These are phyloP conservation scores for Avena insularis DNA, from an alignment of 176 grass and related monocot genomes.

Conservation along the genomic window DNA sequence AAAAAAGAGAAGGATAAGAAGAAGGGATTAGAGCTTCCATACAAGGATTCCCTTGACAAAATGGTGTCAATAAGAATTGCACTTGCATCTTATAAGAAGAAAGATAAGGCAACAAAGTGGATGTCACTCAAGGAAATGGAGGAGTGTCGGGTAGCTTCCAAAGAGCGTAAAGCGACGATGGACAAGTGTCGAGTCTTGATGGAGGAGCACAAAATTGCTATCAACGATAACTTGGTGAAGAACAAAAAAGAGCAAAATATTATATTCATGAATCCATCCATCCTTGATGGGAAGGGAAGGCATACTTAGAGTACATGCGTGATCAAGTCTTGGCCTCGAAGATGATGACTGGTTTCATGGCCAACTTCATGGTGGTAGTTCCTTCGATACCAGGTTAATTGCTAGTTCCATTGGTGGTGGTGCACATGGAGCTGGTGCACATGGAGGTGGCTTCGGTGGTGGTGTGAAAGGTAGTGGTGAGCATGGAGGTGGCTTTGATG, in stretches of 20 bases:
- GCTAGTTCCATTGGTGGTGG: neutral
- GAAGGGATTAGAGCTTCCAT: too few species aligned
- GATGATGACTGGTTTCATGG: neutral
- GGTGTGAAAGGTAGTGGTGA: neutral
- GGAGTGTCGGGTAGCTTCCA: neutral
- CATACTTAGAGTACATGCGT: neutral
- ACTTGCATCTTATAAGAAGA: too few species aligned
- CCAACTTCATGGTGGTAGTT: neutral
- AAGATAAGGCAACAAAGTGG: too few species aligned
- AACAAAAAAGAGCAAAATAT: neutral
- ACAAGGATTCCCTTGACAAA: too few species aligned
- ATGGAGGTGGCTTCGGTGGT: neutral
- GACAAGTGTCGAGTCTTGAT: neutral
- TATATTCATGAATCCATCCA: neutral
- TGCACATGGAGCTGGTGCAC: neutral
- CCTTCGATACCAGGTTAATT: too few species aligned
- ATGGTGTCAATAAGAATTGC: too few species aligned
- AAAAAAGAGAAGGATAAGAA: too few species aligned
- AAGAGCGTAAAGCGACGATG: neutral
- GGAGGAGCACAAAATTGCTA: neutral
- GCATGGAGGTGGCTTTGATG: neutral
- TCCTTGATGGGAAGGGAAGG: neutral
- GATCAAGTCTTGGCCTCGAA: neutral
- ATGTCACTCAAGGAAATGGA: too few species aligned
- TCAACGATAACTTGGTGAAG: neutral